A percentile compares a stretch with the other conserved stretches of the same genome.
Conservation (phyloP, 2,329 filamentous ascomycete species). For the Hirsutella rhossiliensis region DNA sequence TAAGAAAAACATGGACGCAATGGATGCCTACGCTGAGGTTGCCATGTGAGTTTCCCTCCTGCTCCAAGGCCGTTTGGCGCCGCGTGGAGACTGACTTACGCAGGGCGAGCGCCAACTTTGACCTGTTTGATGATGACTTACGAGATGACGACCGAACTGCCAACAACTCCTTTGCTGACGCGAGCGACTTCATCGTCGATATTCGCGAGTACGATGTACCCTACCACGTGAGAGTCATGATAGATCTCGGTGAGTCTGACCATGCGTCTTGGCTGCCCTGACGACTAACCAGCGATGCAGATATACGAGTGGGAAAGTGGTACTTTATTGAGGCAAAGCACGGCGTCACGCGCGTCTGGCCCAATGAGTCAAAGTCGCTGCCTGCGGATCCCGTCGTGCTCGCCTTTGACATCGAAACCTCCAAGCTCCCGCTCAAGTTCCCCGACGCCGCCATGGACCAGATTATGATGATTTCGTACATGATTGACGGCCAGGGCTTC, state of each 20-base stretch:
- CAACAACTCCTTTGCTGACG: conserved; percentile 67
- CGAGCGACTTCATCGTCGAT: conserved; percentile 95
- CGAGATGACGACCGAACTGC: conserved; percentile 69
- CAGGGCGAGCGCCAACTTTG: conserved; percentile 70
- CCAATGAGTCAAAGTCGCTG: conserved; percentile 76
- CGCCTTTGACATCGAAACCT: conserved; percentile 98
- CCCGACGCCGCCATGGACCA: conserved; percentile 90
- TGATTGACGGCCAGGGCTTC: conserved; percentile 98
- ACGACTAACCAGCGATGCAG: conserved; percentile 29
- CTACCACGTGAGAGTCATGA: conserved; percentile 97
- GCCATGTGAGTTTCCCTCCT: conserved; percentile 50
- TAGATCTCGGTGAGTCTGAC: conserved; percentile 59
- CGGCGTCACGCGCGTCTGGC: conserved; percentile 69
- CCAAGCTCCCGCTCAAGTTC: conserved; percentile 90
- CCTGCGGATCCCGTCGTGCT: conserved; percentile 95
- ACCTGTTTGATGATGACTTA: conserved; percentile 89
- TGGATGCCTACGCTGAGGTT: conserved; percentile 97
- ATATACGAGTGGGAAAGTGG: conserved; percentile 94
- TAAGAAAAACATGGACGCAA: conserved; percentile 87
- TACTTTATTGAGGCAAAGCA: conserved; percentile 93
- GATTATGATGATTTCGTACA: conserved; percentile 99
- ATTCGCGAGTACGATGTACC: conserved; percentile 98
- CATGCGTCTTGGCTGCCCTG: not conserved
- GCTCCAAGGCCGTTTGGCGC: not conserved
- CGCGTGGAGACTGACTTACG: conserved; percentile 6